Evolutionary conservation across 2,329 filamentous ascomycete species (phyloP).

Genomic region (Neofusicoccum laricinum): DNA sequence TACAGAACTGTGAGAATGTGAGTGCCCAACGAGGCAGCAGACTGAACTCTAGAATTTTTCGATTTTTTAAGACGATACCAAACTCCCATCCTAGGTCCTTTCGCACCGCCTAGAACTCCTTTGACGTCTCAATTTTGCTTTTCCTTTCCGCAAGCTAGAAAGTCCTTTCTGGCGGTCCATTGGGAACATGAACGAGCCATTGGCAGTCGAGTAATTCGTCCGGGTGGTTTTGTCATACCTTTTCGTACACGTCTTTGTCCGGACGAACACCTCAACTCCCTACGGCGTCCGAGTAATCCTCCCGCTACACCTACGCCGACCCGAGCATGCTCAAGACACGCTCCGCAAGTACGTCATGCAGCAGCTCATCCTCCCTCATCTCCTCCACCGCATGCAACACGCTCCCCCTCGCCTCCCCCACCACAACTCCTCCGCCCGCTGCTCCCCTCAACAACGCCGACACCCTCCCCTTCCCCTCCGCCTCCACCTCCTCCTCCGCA

Average conservation of each 20-base stretch:
- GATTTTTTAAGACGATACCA: too few species aligned
- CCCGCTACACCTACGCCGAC: neutral
- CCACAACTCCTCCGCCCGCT: neutral
- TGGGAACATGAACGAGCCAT: too few species aligned
- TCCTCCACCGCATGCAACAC: neutral
- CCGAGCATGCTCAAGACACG: neutral
- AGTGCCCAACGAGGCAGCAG: neutral
- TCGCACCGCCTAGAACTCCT: too few species aligned
- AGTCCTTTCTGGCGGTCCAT: too few species aligned
- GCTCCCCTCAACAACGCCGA: constrained; percentile 1
- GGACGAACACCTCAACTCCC: too few species aligned
- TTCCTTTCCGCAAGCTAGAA: neutral
- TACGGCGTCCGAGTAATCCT: too few species aligned
- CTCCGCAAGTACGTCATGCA: neutral
- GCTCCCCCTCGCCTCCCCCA: neutral
- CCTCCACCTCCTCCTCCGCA: constrained; percentile 5
- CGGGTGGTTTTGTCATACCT: too few species aligned
- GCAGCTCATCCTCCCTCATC: constrained; percentile 8
- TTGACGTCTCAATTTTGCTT: neutral
- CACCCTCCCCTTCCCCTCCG: neutral
- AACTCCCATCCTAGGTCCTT: too few species aligned
- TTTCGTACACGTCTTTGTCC: too few species aligned
- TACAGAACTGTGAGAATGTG: neutral
- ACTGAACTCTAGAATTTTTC: neutral
- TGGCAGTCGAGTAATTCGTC: too few species aligned